phyloP scores from a whole-genome alignment of 352 stramenopile genomes.

The Peronospora farinosa region DNA sequence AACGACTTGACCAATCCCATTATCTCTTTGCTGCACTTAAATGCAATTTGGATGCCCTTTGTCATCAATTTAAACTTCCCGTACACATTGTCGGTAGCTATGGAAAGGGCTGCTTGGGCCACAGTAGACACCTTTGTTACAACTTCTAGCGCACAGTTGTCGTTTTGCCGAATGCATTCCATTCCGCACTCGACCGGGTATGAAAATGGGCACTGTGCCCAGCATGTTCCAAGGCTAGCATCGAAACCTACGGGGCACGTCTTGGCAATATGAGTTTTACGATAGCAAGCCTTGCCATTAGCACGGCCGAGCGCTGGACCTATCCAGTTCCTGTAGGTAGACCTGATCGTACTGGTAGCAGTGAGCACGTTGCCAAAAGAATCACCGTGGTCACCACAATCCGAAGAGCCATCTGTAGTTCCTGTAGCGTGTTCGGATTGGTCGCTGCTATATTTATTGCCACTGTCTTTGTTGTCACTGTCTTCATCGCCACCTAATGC shows the following conservation, averaged over 20 bases:
- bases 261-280: conserved; percentile 29
- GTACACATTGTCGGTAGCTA: conserved; percentile 24
- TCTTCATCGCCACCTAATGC: conserved; percentile 4
- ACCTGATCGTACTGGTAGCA: conserved; percentile 26
- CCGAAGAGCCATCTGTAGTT: background rate
- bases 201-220: conserved; percentile 32
- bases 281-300: conserved; percentile 29
- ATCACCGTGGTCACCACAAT: background rate
- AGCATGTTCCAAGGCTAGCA: conserved; percentile 30
- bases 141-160: conserved; percentile 34
- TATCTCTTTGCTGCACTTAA: conserved; percentile 38
- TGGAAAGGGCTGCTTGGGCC: conserved; percentile 21
- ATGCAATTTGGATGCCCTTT: conserved; percentile 24
- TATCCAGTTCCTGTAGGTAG: conserved; percentile 34
- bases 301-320: conserved; percentile 16
- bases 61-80: conserved; percentile 29
- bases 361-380: conserved; percentile 12
- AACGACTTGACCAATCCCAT: conserved; percentile 33
- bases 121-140: conserved; percentile 28
- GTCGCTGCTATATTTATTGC: too few species aligned
- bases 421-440: too few species aligned
- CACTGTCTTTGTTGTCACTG: too few species aligned
- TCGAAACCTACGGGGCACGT: conserved; percentile 30
- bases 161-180: conserved; percentile 41
- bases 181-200: conserved; percentile 38